Evolutionary conservation across 1,284 basidiomycete genomes (phyloP), one percentile per base, ranked within the genome.

Genomic region (Gomphus sp.): DNA sequence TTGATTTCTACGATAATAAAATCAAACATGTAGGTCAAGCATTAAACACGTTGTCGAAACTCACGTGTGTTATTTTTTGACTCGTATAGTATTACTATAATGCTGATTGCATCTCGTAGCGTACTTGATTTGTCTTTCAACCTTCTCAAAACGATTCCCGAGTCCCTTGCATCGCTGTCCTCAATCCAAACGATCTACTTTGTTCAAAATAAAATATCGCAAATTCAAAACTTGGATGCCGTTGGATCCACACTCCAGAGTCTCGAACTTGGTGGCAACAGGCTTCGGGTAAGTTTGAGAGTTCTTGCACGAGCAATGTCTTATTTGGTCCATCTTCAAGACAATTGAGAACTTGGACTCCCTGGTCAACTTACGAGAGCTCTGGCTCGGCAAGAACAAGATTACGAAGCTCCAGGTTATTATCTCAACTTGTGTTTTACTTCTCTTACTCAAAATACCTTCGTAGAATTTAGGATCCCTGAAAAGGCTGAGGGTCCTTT

Each of bases 351-450:
- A 91, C 56, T 72, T 97, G 11, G 91, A 91, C n/a, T 79, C 81
- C 7, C 76, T 97, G 48, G 80, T 83, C 0, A 89, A 89, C 62
- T 74, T 99, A 9, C 90, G 94, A 64, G 94, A 98, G 66, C 76
- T 99, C 1, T 99, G 96, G 94, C 73, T 98, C 4, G 96, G 96
- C 10, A 99, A 99, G 77, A 99, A 99, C 72, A 98, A 98, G 74
- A 93, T 99, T 62, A 74, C 87, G 4, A 85, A 83, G 69, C 78
- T 99, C 0, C 88, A 96, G 76, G 92, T 89, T 57, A 54, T 56
- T 7, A n/a, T 43, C 31, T 47, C 51, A 56, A 43, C 31, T 65
- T 14, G 28, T 31, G 47, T 65, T 16, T 51, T 47, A 45, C 36
- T 44, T 45, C 61, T 58, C 66, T 39, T 43, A 45, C 66, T 37